These are phyloP conservation scores for Zasmidium citrigriseum DNA, from an alignment of 2,329 filamentous ascomycete genomes.

Conservation along the genomic window DNA sequence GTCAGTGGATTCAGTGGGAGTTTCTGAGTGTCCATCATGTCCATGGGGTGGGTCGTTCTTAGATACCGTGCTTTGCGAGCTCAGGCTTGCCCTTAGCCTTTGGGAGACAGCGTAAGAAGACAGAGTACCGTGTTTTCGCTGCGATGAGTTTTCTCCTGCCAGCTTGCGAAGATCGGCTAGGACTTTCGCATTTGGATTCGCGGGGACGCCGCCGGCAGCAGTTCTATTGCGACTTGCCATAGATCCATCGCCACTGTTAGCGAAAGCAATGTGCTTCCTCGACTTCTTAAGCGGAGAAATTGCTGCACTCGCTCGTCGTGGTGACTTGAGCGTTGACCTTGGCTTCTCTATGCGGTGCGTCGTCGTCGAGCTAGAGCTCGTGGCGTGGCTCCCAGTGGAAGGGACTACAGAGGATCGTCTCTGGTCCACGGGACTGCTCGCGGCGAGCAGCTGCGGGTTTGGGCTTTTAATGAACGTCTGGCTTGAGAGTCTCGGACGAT, in stretches of 20 bases:
- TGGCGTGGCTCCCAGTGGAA: slow-evolving; percentile 10
- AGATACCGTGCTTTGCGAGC: background rate
- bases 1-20: slow-evolving; percentile 11
- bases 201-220: background rate
- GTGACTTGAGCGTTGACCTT: slow-evolving; percentile 1
- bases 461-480: slow-evolving; percentile 33
- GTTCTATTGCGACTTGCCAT: slow-evolving; percentile 4
- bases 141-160: background rate
- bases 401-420: background rate
- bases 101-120: slow-evolving; percentile 10
- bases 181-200: slow-evolving; percentile 25
- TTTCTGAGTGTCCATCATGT: slow-evolving; percentile 8
- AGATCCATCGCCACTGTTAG: slow-evolving; percentile 13
- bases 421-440: background rate
- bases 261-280: slow-evolving; percentile 20
- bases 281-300: slow-evolving; percentile 11
- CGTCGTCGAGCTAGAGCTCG: slow-evolving; percentile 7
- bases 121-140: slow-evolving; percentile 11
- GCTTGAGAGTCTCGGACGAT: slow-evolving; percentile 36
- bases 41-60: background rate
- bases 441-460: background rate
- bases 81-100: background rate
- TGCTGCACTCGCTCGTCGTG: slow-evolving; percentile 5
- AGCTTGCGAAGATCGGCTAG: slow-evolving; percentile 28
- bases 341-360: background rate